A percentile compares a stretch with the other conserved stretches of the same genome.
Evolutionary conservation across 306 rosid species (phyloP).

Genomic region (Prunus salicina): DNA sequence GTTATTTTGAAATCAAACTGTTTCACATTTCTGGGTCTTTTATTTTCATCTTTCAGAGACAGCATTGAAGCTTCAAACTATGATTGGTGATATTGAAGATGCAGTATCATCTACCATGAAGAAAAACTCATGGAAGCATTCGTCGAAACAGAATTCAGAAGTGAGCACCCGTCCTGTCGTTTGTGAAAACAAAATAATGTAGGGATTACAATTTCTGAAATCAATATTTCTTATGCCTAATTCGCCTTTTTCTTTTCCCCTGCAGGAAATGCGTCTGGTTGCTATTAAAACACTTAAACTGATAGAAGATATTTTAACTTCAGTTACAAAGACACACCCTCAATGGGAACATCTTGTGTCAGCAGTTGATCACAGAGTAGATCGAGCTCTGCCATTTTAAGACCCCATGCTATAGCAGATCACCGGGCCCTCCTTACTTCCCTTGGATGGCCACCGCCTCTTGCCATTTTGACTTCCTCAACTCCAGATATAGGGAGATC

Average conservation of each 20-base stretch:
- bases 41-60: conserved; percentile 62
- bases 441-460: conserved; percentile 95
- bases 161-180: conserved; percentile 42
- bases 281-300: conserved; percentile 67
- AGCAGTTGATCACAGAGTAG: conserved; percentile 90
- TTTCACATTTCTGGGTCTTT: conserved; percentile 11
- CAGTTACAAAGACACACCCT: conserved; percentile 61
- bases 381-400: conserved; percentile 79
- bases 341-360: conserved; percentile 81
- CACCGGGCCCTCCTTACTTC: conserved; percentile 76
- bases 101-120: conserved; percentile 71
- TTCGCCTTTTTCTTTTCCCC: conserved; percentile 22
- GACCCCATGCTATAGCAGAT: conserved; percentile 92
- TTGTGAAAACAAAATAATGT: conserved; percentile 13
- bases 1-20: background rate
- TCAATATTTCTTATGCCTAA: background rate
- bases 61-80: conserved; percentile 74
- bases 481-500: conserved; percentile 39
- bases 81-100: conserved; percentile 94
- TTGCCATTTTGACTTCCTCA: conserved; percentile 47
- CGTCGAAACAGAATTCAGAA: conserved; percentile 51
- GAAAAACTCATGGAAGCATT: conserved; percentile 63
- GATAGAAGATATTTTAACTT: conserved; percentile 58
- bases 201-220: background rate
- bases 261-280: conserved; percentile 60